Conservation (phyloP, 768 basidiomycete genomes). For the Kwoniella bestiolae region DNA sequence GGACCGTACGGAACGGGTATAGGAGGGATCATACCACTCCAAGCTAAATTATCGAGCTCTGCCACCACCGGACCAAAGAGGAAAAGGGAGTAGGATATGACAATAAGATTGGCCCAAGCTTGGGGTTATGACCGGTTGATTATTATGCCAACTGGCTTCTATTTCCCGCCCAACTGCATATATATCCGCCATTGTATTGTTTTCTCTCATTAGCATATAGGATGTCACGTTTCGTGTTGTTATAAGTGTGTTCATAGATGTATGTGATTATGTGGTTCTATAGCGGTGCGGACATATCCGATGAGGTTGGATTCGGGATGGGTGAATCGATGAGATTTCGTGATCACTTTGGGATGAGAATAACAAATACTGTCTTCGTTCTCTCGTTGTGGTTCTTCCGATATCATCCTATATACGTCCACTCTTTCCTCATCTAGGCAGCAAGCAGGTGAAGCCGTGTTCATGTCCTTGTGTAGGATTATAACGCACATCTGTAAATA, state of each 20-base stretch:
- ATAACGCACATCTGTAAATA: neutral
- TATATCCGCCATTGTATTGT: too few species aligned
- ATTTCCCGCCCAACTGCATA: too few species aligned
- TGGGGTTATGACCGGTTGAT: neutral
- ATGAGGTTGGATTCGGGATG: neutral
- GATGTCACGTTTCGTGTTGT: too few species aligned
- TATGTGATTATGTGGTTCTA: too few species aligned
- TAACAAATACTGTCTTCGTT: neutral
- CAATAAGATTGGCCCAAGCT: too few species aligned
- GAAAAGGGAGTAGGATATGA: neutral
- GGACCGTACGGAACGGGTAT: slow-evolving; percentile 21
- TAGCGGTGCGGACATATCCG: neutral
- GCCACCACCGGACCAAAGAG: slow-evolving; percentile 2
- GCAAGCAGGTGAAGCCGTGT: too few species aligned
- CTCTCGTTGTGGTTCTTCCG: too few species aligned
- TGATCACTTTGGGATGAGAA: neutral
- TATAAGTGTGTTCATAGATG: too few species aligned
- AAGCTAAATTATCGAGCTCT: slow-evolving; percentile 2
- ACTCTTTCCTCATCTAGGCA: too few species aligned
- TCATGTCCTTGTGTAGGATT: too few species aligned
- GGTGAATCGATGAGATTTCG: neutral
- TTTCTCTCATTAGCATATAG: too few species aligned
- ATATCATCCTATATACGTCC: too few species aligned
- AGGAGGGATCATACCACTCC: slow-evolving; percentile 18
- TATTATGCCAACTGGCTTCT: neutral